Conservation (phyloP, 1,284 basidiomycete species). For the Boletus smithii region DNA sequence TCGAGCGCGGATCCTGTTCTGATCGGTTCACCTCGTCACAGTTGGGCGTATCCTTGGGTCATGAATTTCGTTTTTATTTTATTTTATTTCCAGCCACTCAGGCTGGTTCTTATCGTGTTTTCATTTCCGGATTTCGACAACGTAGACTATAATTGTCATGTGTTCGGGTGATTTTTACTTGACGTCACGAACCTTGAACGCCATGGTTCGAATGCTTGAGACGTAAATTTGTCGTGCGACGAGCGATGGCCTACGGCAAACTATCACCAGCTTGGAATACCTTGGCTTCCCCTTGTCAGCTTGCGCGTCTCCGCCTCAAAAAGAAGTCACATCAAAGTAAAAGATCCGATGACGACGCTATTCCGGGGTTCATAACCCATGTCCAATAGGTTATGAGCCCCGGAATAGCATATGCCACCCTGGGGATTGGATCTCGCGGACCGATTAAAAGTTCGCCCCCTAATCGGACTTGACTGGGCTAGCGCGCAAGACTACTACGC, state of each 20-base stretch:
- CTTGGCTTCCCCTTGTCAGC: background rate
- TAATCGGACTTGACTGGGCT: background rate
- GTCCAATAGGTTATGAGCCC: constrained; percentile 29
- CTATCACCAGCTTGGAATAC: constrained; percentile 1
- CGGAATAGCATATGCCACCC: constrained; percentile 20
- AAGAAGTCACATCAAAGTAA: constrained; percentile 4
- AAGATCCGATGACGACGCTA: constrained; percentile 13
- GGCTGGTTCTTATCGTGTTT: constrained; percentile 11
- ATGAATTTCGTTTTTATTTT: constrained; percentile 9
- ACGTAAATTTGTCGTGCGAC: too few species aligned
- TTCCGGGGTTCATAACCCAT: constrained; percentile 19
- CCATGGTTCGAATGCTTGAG: constrained; percentile 2
- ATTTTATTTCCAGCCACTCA: constrained; percentile 1
- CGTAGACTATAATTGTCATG: constrained; percentile 8
- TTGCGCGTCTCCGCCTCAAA: background rate
- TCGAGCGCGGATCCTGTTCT: constrained; percentile 17
- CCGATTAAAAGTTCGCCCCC: background rate
- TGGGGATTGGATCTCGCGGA: constrained; percentile 10
- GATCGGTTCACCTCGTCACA: constrained; percentile 15
- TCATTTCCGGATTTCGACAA: constrained; percentile 28
- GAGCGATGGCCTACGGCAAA: constrained; percentile 7
- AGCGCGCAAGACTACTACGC: constrained; percentile 13
- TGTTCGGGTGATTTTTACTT: constrained; percentile 10
- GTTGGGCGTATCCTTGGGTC: constrained; percentile 10
- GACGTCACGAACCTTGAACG: constrained; percentile 13